phyloP scores from a whole-genome alignment of 1,284 basidiomycete genomes.

The Leccinum griseonigrum region DNA sequence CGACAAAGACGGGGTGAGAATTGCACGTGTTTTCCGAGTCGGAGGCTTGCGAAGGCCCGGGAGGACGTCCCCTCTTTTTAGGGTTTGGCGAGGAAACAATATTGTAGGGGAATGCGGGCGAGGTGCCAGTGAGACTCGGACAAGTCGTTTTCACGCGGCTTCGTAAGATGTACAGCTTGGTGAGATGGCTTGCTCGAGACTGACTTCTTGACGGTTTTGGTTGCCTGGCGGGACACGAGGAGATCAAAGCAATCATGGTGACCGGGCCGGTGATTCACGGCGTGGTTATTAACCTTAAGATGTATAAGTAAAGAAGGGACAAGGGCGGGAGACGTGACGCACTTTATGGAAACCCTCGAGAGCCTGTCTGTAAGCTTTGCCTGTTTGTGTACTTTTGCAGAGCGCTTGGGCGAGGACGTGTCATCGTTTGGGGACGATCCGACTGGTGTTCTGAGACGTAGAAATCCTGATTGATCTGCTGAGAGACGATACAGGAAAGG shows the following conservation, averaged over 20 bases:
- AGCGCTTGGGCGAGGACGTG: constrained; percentile 47
- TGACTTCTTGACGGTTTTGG: constrained; percentile 49
- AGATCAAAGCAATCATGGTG: constrained; percentile 55
- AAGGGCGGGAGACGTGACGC: constrained; percentile 12
- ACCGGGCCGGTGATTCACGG: constrained; percentile 56
- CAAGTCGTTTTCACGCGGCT: constrained; percentile 28
- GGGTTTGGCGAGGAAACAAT: constrained; percentile 7
- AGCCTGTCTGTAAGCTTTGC: constrained; percentile 41
- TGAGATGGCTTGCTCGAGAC: constrained; percentile 26
- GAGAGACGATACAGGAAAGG: constrained; percentile 39
- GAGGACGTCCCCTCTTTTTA: constrained; percentile 16
- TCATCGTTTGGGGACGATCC: constrained; percentile 50
- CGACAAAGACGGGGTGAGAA: constrained; percentile 19
- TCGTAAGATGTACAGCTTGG: constrained; percentile 21
- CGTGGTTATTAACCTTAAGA: constrained; percentile 45
- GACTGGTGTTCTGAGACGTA: constrained; percentile 53
- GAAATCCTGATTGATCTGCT: constrained; percentile 53
- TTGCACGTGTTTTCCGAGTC: constrained; percentile 19
- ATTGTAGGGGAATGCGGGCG: constrained; percentile 2
- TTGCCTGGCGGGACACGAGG: constrained; percentile 37
- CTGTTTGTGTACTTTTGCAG: constrained; percentile 32
- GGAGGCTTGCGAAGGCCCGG: constrained; percentile 14
- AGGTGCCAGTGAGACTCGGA: constrained; percentile 11
- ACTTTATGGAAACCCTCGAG: constrained; percentile 44
- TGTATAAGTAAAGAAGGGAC: constrained; percentile 5